Base-by-base conservation (phyloP, 2,329 filamentous ascomycete genomes). In the Cordyceps farinosa region DNA sequence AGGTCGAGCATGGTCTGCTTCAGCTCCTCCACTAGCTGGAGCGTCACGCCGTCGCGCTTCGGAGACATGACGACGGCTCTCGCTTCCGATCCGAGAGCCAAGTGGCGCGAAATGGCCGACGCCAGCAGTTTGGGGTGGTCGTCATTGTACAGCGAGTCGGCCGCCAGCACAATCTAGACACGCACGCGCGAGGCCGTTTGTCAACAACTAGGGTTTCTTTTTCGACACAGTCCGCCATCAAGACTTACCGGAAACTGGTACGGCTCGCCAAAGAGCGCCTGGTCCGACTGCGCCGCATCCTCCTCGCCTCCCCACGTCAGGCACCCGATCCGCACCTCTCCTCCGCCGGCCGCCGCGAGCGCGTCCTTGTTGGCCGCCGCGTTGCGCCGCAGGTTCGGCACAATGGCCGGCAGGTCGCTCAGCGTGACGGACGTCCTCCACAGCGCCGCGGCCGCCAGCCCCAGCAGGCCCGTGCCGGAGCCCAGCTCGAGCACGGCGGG, bases 381-480 rank as follows among this genome's bases (percentile, higher is more conserved):
- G 69, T 98, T 99, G 68, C 84, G 81, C n/a, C 81, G 76, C 5
- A 98, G 82, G 67, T 98, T 98, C 0, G 87, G 81, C 54, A 94
- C 83, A 69, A 98, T 97, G n/a, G 83, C 83, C 0, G 90, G 89
- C 34, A 98, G 78, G 72, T 98, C 95, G 42, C 91, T 97, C 59
- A 97, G 80, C 10, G 89, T 78, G 5, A 96, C 89, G 22, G 83
- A 77, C 1, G 83, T 82, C 50, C 80, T 79, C 79, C 90, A 90
- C 30, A 91, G 79, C 15, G 86, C 87, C 8, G 92, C 91, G 30
- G 93, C 91, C 1, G 93, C 90, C 50, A 98, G 80, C 0, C 95
- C 95, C 10, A 97, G 84, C n/a, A 99, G 82, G 0, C 94, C 94
- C 0, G 94, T 98, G 0, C 95, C 94, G 0, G 94, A 88, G 4